Conservation (phyloP, 2,329 filamentous ascomycete genomes). For the Fonsecaea erecta region DNA sequence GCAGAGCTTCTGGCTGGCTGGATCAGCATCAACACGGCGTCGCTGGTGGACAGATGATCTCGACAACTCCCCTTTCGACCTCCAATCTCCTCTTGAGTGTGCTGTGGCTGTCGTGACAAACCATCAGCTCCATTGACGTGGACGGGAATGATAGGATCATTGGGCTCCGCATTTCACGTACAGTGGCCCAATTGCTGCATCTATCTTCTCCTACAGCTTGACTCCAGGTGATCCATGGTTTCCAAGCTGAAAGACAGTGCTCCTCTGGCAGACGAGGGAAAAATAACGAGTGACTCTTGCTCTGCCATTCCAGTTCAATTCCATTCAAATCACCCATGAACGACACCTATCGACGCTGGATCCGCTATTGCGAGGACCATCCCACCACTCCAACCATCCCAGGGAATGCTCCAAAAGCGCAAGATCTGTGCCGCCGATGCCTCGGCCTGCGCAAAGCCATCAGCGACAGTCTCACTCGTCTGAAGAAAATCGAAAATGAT, state of each 20-base stretch:
- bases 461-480: neutral
- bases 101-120: neutral
- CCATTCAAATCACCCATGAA: no score
- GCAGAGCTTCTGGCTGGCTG: neutral
- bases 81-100: neutral
- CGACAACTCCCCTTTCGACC: no score
- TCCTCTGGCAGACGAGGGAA: no score
- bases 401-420: neutral
- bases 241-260: neutral
- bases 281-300: no score
- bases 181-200: neutral
- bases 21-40: neutral
- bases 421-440: neutral
- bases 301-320: no score
- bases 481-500: neutral
- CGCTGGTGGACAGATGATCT: neutral
- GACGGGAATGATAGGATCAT: neutral
- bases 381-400: neutral
- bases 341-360: slow-evolving; percentile 1
- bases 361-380: neutral
- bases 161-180: neutral
- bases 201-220: neutral
- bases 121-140: neutral
- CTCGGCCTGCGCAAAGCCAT: neutral
- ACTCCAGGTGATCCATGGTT: neutral